A percentile compares a stretch with the other conserved stretches of the same genome.
These are phyloP conservation scores for Albifimbria verrucaria DNA, from an alignment of 2,329 filamentous ascomycete species.

Conservation along the genomic window DNA sequence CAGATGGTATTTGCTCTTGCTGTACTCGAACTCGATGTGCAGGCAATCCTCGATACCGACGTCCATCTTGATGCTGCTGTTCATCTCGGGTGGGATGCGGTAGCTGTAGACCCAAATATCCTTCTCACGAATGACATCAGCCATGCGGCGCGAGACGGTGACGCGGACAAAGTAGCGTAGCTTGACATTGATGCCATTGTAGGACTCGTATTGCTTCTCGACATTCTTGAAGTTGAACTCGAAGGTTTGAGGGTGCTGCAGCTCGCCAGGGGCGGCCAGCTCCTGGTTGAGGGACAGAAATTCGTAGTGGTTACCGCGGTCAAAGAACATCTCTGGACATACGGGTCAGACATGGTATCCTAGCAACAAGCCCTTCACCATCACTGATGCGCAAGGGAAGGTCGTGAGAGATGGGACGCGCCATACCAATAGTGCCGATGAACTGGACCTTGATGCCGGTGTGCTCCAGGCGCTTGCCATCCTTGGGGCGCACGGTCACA, in stretches of 20 bases:
- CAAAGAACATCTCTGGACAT: conserved; percentile 98
- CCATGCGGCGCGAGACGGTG: conserved; percentile 94
- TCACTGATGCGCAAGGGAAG: no score
- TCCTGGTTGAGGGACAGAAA: conserved; percentile 97
- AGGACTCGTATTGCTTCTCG: conserved; percentile 99
- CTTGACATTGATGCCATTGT: conserved; percentile 99
- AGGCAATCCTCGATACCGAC: conserved; percentile 98
- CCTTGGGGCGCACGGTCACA: conserved; percentile 92
- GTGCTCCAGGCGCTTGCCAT: conserved; percentile 96
- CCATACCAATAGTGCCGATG: conserved; percentile 90
- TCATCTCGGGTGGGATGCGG: conserved; percentile 95
- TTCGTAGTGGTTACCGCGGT: conserved; percentile 98
- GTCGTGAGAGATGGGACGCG: conserved; percentile 5
- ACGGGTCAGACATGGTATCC: no score
- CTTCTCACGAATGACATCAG: conserved; percentile 97
- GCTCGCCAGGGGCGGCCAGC: conserved; percentile 91
- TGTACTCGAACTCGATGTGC: conserved; percentile 99
- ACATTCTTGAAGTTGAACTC: conserved; percentile 99
- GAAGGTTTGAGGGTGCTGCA: conserved; percentile 97
- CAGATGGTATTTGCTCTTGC: conserved; percentile 97
- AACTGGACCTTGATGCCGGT: conserved; percentile 99
- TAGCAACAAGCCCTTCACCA: no score
- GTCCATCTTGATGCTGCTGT: conserved; percentile 99
- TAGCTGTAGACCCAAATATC: conserved; percentile 99
- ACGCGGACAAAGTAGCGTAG: conserved; percentile 97